Percentiles rank a stretch among this genome's conserved stretches.
phyloP scores from a whole-genome alignment of 2,329 filamentous ascomycete genomes.

The Fusarium sambucinum region DNA sequence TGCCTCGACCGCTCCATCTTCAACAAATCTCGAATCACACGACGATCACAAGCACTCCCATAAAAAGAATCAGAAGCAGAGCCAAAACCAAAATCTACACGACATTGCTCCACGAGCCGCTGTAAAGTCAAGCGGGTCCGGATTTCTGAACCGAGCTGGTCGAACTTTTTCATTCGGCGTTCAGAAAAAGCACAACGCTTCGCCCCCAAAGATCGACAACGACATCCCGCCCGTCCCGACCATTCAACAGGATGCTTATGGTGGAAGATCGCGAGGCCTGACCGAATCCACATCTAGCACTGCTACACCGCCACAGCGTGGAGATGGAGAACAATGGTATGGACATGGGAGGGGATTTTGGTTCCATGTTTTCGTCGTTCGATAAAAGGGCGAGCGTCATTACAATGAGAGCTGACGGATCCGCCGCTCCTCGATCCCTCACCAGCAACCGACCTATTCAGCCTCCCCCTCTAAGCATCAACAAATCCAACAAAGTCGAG shows the following conservation, averaged over 20 bases:
- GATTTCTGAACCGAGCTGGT: constrained; percentile 67
- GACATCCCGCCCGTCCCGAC: constrained; percentile 56
- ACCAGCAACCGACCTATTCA: constrained; percentile 58
- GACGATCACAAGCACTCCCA: constrained; percentile 50
- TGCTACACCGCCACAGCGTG: constrained; percentile 63
- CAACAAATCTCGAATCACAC: constrained; percentile 57
- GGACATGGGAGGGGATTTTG: constrained; percentile 69
- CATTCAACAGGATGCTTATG: constrained; percentile 50
- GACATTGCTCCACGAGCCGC: constrained; percentile 55
- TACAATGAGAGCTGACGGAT: constrained; percentile 60
- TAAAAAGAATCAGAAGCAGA: constrained; percentile 58
- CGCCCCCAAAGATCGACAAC: constrained; percentile 49
- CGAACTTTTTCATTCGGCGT: constrained; percentile 71
- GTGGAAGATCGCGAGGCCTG: constrained; percentile 61
- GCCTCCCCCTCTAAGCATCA: constrained; percentile 63
- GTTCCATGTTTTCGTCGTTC: constrained; percentile 67
- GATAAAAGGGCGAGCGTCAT: constrained; percentile 66
- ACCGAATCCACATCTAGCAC: constrained; percentile 67
- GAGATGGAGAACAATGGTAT: constrained; percentile 60
- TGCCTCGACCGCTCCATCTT: constrained; percentile 71
- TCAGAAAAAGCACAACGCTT: constrained; percentile 61
- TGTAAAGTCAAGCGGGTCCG: constrained; percentile 62
- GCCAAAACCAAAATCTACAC: constrained; percentile 39
- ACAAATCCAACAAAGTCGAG: constrained; percentile 60
- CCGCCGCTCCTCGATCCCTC: constrained; percentile 58